Evolutionary conservation across 1,284 basidiomycete genomes (phyloP).

Genomic region (Cerioporus squamosus): DNA sequence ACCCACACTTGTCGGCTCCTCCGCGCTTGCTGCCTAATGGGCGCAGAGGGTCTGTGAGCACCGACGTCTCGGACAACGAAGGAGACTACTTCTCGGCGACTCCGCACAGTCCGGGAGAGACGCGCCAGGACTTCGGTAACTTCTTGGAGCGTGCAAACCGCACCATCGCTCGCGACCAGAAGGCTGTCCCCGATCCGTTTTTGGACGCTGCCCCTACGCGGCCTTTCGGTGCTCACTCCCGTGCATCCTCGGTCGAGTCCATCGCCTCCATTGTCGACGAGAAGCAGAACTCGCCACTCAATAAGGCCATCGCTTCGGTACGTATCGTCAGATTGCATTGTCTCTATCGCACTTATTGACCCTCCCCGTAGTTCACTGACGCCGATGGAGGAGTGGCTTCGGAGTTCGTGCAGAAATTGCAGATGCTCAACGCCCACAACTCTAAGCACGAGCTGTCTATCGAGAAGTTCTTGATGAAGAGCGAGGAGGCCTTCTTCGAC

Average conservation of each 20-base stretch:
- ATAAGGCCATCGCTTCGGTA: slow-evolving; percentile 90
- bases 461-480: slow-evolving; percentile 87
- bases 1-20: slow-evolving; percentile 37
- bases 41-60: slow-evolving; percentile 51
- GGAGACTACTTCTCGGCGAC: slow-evolving; percentile 62
- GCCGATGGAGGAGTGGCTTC: slow-evolving; percentile 89
- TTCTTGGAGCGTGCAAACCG: slow-evolving; percentile 87
- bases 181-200: slow-evolving; percentile 82
- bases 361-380: slow-evolving; percentile 76
- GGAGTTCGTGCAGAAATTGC: slow-evolving; percentile 86
- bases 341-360: too few relatives aligned
- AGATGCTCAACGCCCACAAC: slow-evolving; percentile 80
- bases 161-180: slow-evolving; percentile 79
- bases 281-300: slow-evolving; percentile 85
- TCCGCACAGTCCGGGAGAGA: slow-evolving; percentile 37
- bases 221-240: slow-evolving; percentile 82
- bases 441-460: slow-evolving; percentile 91
- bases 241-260: slow-evolving; percentile 83
- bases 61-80: slow-evolving; percentile 57
- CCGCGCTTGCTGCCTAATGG: slow-evolving; percentile 37
- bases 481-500: slow-evolving; percentile 91
- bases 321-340: slow-evolving; percentile 28
- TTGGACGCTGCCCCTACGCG: slow-evolving; percentile 68
- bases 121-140: slow-evolving; percentile 62
- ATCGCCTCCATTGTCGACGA: slow-evolving; percentile 90